phyloP scores from a whole-genome alignment of 225 moss, liverwort and hornwort species.

The Asterella californica region DNA sequence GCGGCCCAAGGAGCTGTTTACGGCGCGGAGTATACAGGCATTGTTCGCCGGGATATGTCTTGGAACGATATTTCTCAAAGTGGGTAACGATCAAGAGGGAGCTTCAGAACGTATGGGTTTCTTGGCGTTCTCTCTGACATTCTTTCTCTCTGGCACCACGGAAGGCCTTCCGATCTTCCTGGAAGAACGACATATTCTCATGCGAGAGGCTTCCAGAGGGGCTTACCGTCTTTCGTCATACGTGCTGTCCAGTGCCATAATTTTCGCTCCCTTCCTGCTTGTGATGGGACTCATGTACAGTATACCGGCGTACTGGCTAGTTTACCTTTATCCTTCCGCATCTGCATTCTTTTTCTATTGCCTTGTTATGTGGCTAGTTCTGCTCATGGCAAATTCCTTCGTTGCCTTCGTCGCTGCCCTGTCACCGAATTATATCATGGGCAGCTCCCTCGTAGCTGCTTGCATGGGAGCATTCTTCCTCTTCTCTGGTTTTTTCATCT shows the following conservation, averaged over 20 bases:
- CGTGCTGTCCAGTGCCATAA: constrained; percentile 57
- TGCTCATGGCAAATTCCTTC: constrained; percentile 72
- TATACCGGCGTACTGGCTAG: constrained; percentile 60
- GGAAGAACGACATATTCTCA: constrained; percentile 67
- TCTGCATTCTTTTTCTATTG: constrained; percentile 58
- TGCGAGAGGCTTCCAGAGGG: constrained; percentile 70
- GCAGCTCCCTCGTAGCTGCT: constrained; percentile 61
- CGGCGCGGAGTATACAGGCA: constrained; percentile 46
- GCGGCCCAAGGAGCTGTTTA: constrained; percentile 50
- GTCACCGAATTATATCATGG: constrained; percentile 69
- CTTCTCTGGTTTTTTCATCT: constrained; percentile 80
- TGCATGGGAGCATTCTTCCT: constrained; percentile 81
- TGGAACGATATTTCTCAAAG: constrained; percentile 60
- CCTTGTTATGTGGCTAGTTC: constrained; percentile 60
- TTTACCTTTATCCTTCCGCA: constrained; percentile 45
- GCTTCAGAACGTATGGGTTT: constrained; percentile 61
- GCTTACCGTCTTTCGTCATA: constrained; percentile 82
- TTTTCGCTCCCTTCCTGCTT: constrained; percentile 67
- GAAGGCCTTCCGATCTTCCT: constrained; percentile 80
- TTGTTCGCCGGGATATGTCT: constrained; percentile 40
- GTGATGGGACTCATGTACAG: constrained; percentile 47
- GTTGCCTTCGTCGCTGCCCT: constrained; percentile 75
- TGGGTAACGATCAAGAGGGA: constrained; percentile 45
- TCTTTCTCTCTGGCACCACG: constrained; percentile 66
- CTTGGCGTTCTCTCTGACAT: constrained; percentile 63